Base-by-base conservation (phyloP, 176 grass and related monocot species). In the Thinopyrum elongatum region DNA sequence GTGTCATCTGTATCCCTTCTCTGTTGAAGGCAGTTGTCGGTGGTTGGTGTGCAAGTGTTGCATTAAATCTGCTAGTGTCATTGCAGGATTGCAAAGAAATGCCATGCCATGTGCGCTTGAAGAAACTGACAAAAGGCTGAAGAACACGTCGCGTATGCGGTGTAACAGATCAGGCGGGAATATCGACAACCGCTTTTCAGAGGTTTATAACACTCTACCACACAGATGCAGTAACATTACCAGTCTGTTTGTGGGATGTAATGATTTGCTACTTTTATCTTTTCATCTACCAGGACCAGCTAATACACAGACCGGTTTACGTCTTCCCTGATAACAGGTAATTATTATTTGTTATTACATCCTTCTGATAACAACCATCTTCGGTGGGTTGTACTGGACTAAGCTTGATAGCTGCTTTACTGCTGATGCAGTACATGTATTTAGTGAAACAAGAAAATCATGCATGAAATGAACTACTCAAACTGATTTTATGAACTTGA, bases 81-180 rank as follows among this genome's bases (percentile, higher is more conserved):
- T 79, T 7, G 15, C 79, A 86, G 84, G 79, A 21, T 90, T n/a
- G 51, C 65, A 41, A 25, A 39, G 39, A 79, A 39, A 87, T 90
- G 89, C 21, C 25, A 57, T 90, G 89, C 74, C 25, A 57, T 90
- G 80, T 4, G 57, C 39, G 13, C 80, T 83, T 58, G 31, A 83
- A 79, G 79, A 39, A 39, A 86, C 36, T 27, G 79, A 53, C 19
- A 22, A 35, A 78, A 74, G 89, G 41, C 12, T 34, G 55, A 59
- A 76, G 44, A 81, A 26, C 30, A 71, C 80, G 26, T 31, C 53
- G 2, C 65, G 22, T 65, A 90, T 22, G 25, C 74, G 38, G 55
- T 79, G 55, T 51, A 79, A 65, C 84, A 31, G 41, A 79, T 79
- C 34, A 1, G 67, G 34, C 0, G 7, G 36, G 70, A 73, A 35